Conservation (phyloP, 1,284 basidiomycete species). For the Fomitiporia mediterranea region DNA sequence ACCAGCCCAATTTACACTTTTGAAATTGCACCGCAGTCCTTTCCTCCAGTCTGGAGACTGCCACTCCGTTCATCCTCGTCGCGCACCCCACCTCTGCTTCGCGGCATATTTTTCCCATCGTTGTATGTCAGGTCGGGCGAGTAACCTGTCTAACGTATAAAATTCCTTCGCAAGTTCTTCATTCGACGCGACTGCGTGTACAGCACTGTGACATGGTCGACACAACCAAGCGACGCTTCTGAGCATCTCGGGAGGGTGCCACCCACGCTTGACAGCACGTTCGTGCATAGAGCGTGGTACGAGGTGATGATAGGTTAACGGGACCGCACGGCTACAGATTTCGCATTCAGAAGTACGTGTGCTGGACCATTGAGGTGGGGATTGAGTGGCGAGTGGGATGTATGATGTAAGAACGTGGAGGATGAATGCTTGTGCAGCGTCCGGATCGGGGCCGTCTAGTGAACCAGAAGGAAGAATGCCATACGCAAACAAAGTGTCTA, state of each 20-base stretch:
- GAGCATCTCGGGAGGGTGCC: constrained; percentile 47
- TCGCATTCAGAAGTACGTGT: constrained; percentile 50
- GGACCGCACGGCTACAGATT: constrained; percentile 49
- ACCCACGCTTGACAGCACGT: constrained; percentile 49
- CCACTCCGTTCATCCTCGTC: not conserved
- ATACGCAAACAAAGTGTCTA: constrained; percentile 47
- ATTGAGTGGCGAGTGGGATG: constrained; percentile 35
- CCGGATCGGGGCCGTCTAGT: constrained; percentile 30
- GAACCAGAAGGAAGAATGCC: constrained; percentile 29
- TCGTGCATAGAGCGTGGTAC: constrained; percentile 48
- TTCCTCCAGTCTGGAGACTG: no score
- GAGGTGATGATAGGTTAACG: constrained; percentile 55
- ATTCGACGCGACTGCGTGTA: constrained; percentile 44
- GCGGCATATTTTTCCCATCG: constrained; percentile 50
- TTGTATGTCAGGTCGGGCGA: constrained; percentile 48
- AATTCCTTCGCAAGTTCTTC: constrained; percentile 47
- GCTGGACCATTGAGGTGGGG: constrained; percentile 46
- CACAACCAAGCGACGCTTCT: constrained; percentile 58
- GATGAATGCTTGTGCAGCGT: constrained; percentile 37
- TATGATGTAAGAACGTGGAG: constrained; percentile 39
- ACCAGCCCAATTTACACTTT: no score
- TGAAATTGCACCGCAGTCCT: no score
- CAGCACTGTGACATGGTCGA: constrained; percentile 46
- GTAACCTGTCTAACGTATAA: constrained; percentile 45
- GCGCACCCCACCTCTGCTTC: constrained; percentile 43